Evolutionary conservation across 345 rosid genomes (phyloP).

Genomic region (Pugionium dolabratum): DNA sequence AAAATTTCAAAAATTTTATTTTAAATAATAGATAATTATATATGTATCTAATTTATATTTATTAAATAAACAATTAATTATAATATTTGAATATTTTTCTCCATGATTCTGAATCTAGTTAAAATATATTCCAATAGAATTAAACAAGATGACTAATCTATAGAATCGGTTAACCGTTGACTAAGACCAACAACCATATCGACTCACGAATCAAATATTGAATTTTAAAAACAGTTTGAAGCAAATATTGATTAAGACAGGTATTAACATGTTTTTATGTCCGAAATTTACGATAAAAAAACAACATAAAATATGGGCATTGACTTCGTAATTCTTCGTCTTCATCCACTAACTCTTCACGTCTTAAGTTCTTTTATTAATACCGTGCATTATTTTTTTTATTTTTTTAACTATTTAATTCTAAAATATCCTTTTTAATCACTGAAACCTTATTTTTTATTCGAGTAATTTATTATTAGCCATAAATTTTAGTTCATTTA

Average conservation of each 20-base stretch:
- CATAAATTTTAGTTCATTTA: too few relatives aligned
- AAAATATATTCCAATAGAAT: neutral
- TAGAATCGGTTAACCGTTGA: neutral
- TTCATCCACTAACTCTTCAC: conserved; percentile 29
- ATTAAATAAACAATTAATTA: too few relatives aligned
- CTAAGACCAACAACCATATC: conserved; percentile 9
- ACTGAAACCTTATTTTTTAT: too few relatives aligned
- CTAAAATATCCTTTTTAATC: too few relatives aligned
- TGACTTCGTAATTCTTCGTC: conserved; percentile 8
- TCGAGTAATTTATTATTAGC: neutral
- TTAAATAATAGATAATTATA: too few relatives aligned
- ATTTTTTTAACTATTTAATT: too few relatives aligned
- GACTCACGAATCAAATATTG: neutral
- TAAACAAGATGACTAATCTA: neutral
- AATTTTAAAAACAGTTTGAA: neutral
- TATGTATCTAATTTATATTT: too few relatives aligned
- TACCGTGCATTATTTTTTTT: neutral
- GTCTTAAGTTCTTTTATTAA: conserved; percentile 9
- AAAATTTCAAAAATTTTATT: neutral
- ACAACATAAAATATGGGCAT: neutral
- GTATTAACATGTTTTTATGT: neutral
- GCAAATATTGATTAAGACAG: conserved; percentile 1
- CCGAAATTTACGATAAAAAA: neutral
- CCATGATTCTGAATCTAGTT: neutral
- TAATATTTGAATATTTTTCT: too few relatives aligned